Base-by-base conservation (phyloP, 169 alveolate genomes). In the Eimeria acervulina region DNA sequence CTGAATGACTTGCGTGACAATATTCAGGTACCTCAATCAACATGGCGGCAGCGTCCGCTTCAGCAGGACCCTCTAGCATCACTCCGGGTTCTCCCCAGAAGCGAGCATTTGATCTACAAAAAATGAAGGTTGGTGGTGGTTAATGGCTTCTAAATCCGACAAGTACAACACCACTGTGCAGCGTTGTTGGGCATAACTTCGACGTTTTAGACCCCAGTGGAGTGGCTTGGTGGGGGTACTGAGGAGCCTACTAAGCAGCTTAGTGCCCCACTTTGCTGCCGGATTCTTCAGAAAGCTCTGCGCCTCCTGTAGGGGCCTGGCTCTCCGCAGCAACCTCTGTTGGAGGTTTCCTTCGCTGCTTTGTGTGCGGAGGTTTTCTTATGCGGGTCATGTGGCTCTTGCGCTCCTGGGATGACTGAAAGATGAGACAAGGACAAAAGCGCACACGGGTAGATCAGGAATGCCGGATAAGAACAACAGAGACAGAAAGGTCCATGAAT, bases 351-450 rank as follows among this genome's bases (percentile, higher is more conserved):
- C 38, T 55, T 44, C 93, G 47, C 31, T 84, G 96, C 55, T 92
- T 92, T 26, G 78, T 76, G 40, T 74, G 95, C 51, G 70, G 68
- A 21, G 92, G 95, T 66, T 72, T 76, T 78, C 47, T 80, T 38
- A 59, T 61, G n/a, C 95, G 95, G 92, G 81, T 76, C 94, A 74
- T 89, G 93, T 88, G 95, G 81, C 95, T 51, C 72, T 87, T 93
- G 13, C 95, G 84, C 66, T 95, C 93, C 55, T 87, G 95, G 40
- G 84, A 28, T 68, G 85, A 85, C 95, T 76, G 90, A 23, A 33
- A 47, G 42, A n/a, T 3, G 42, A 1, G 15, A 26, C 90, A 87
- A n/a, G 72, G 21, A 78, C 40, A 72, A 47, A 28, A 68, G 44
- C 47, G 7, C 80, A 33, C 23, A 7, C 4, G 6, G 28, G 0